phyloP scores from a whole-genome alignment of 78 protist genomes.

The Pigoraptor vietnamica region DNA sequence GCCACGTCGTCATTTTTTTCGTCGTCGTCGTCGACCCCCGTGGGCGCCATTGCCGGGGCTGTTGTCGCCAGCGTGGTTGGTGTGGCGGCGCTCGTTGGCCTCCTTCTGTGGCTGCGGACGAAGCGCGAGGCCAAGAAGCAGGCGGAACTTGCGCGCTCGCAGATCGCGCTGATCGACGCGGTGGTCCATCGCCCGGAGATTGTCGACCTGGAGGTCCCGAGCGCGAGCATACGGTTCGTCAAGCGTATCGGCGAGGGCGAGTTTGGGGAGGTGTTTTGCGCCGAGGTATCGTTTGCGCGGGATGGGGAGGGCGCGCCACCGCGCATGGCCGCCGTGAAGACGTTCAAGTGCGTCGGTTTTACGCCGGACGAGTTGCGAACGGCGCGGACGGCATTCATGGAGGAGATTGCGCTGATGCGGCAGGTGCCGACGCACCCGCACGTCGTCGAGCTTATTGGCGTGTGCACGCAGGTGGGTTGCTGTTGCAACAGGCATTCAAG shows the following conservation, averaged over 20 bases:
- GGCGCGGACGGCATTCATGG: background rate
- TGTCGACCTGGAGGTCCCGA: background rate
- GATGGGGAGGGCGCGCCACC: too few species aligned
- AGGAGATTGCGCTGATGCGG: background rate
- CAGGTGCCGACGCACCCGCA: background rate
- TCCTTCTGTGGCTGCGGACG: too few species aligned
- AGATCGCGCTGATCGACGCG: background rate
- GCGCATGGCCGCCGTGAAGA: background rate
- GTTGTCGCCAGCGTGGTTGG: background rate
- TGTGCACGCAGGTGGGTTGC: background rate
- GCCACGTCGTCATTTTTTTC: background rate
- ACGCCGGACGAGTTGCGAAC: too few species aligned
- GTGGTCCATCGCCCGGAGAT: background rate
- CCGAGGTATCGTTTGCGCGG: too few species aligned
- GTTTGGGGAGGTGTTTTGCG: background rate
- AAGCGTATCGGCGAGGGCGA: background rate
- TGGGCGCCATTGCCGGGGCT: background rate
- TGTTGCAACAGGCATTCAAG: background rate
- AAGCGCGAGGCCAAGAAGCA: background rate
- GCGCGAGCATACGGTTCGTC: background rate
- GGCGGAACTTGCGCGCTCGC: background rate
- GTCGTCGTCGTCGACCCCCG: background rate
- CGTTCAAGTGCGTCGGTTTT: background rate
- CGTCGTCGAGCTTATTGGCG: background rate
- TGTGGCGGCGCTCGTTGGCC: background rate